Evolutionary conservation across 2,329 filamentous ascomycete genomes (phyloP).

Genomic region (Grosmannia serpens): DNA sequence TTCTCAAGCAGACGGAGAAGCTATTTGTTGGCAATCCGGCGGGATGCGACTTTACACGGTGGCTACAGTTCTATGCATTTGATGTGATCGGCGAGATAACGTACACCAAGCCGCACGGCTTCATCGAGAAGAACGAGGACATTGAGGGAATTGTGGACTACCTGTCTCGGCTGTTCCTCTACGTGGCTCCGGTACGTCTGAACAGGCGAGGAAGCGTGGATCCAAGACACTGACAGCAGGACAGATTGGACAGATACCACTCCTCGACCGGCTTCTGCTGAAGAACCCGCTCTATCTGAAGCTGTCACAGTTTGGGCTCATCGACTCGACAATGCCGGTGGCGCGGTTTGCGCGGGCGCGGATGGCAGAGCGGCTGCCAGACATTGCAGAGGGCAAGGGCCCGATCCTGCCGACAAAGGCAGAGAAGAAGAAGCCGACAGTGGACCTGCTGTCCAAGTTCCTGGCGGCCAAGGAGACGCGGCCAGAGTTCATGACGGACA

Average conservation of each 20-base stretch:
- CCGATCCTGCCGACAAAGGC: conserved; percentile 27
- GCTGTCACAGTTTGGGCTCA: conserved; percentile 53
- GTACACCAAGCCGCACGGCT: conserved; percentile 64
- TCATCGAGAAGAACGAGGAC: conserved; percentile 62
- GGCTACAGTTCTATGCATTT: conserved; percentile 74
- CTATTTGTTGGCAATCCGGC: conserved; percentile 35
- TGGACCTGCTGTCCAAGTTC: conserved; percentile 61
- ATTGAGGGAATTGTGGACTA: conserved; percentile 63
- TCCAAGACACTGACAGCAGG: not conserved
- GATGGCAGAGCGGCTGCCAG: conserved; percentile 51
- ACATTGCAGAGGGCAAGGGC: conserved; percentile 28
- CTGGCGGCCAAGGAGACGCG: conserved; percentile 55
- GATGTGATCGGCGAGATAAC: conserved; percentile 72
- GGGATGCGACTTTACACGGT: conserved; percentile 53
- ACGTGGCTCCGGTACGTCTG: conserved; percentile 47
- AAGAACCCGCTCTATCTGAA: conserved; percentile 67
- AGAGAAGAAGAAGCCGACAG: conserved; percentile 26
- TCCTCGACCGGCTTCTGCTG: conserved; percentile 55
- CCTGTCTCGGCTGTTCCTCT: conserved; percentile 52
- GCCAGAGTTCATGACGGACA: conserved; percentile 61
- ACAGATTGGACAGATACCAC: conserved; percentile 60
- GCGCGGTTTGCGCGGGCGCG: conserved; percentile 59
- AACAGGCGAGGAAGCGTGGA: not conserved
- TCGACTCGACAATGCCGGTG: conserved; percentile 59
- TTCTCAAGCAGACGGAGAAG: conserved; percentile 50